Base-by-base conservation (phyloP, 2,329 filamentous ascomycete species). In the Teratosphaeriaceae sp. region DNA sequence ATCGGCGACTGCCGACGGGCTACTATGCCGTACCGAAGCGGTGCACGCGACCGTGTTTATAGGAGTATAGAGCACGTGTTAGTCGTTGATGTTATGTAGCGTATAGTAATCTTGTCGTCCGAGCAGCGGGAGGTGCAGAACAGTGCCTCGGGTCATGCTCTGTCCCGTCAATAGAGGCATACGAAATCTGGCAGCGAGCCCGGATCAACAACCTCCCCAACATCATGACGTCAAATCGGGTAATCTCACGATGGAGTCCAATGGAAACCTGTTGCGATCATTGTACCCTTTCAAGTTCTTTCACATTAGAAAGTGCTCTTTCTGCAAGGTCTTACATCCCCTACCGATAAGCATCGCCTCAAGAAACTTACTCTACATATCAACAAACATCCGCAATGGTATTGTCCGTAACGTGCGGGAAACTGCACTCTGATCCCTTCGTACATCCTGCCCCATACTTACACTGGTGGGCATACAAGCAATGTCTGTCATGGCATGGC, bases 401-500 rank as follows among this genome's bases (percentile, higher is more conserved):
- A 30, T 30, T 30, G 27, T 30, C 27, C 27, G 27, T 30, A 30
- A 30, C 27, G 15, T 30, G 27, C 27, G 27, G 27, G 27, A 30
- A 30, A 30, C 27, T 30, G 27, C 27, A 30, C 11, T 30, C 27
- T 30, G 27, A 11, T 30, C 27, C 27, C 15, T 30, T 30, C 13
- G 27, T 30, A 30, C 27, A 30, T 30, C 27, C 11, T 30, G 27
- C 27, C 27, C 27, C 27, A 30, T 30, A 30, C 27, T 30, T 30
- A 30, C 27, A 5, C 27, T 30, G 27, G 27, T 30, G 12, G 11
- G 27, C 27, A 30, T 5, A 30, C 27, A 30, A 30, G 27, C 27
- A 30, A 30, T 30, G 27, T 30, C 27, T 30, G 27, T 30, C 27
- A 30, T 30, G 27, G 27, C 27, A 30, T 30, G 27, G 27, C 27